Base-by-base conservation (phyloP, 441 rosid genomes). In the Corymbia calophylla region DNA sequence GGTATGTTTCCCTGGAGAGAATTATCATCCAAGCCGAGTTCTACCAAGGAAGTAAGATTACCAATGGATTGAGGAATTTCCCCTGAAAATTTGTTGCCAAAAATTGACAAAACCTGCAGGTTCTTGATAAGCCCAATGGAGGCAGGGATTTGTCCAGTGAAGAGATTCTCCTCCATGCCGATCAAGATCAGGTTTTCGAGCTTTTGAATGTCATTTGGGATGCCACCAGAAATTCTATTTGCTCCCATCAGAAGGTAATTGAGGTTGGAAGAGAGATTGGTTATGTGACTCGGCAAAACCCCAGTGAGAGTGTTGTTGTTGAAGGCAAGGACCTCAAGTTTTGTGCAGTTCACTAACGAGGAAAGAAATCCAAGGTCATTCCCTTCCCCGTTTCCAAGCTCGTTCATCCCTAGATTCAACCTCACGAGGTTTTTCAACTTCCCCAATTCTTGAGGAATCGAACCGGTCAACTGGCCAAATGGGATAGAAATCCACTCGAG, bases 1-100 rank as follows among this genome's bases (percentile, higher is more conserved):
- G 95, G 95, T 80, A 94, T 93, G 88, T 90, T 91, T 21, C 95
- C 95, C 48, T 90, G 88, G 54, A 95, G 88, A 32, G 62, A 88
- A 66, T 95, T 95, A 8, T 49, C 90, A 19, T 93, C 89, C 91
- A 95, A 39, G 60, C 88, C 87, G 21, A 94, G 94, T 88, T 90
- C 88, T 9, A 82, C 87, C 88, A 95, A 66, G 31, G 82, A 81
- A 35, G 94, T 91, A 32, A 93, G 89, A 91, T 95, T 94, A 10
- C 94, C 95, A 6, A 95, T 15, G 9, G 93, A 89, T 8, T 88
- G 48, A 6, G 96, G 94, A 35, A 95, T 94, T 53, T 62, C 60
- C 77, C 94, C 96, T 0, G 97, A 91, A 47, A 94, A 92, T 35
- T 85, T 87, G 87, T 95, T 95, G 53, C 5, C 12, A 49, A 88